Conservation (phyloP, 768 basidiomycete species). For the Pleurotus eryngii region DNA sequence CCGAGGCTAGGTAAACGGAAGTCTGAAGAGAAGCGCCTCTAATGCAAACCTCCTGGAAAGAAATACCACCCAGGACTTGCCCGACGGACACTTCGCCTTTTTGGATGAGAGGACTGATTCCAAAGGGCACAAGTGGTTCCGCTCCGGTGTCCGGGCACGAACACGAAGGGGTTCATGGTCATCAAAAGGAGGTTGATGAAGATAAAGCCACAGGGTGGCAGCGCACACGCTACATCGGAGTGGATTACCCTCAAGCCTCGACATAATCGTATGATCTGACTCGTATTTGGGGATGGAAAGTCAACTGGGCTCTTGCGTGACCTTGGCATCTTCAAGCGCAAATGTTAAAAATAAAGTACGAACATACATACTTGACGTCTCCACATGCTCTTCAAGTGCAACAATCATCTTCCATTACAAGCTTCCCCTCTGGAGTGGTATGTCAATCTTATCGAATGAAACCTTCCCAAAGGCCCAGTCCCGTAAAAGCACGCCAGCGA, state of each 20-base stretch:
- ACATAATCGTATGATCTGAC: too few species aligned
- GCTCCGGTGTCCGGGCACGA: too few species aligned
- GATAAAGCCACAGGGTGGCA: too few species aligned
- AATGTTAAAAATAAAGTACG: not conserved
- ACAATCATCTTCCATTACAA: conserved; percentile 12
- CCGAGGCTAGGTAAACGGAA: not conserved
- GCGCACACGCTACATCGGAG: too few species aligned
- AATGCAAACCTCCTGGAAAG: too few species aligned
- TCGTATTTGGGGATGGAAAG: not conserved
- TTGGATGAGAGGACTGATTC: too few species aligned
- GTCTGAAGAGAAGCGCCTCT: not conserved
- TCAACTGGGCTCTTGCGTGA: not conserved
- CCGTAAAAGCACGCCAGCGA: conserved; percentile 81
- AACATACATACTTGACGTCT: conserved; percentile 6
- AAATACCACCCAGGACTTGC: too few species aligned
- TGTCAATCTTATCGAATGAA: conserved; percentile 23
- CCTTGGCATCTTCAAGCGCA: not conserved
- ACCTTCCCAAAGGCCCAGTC: conserved; percentile 74
- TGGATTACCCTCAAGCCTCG: not conserved
- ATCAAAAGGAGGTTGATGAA: too few species aligned
- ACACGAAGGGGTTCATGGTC: too few species aligned
- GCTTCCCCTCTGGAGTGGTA: conserved; percentile 15
- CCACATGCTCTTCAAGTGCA: not conserved
- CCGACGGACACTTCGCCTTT: too few species aligned
- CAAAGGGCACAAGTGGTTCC: too few species aligned